phyloP scores from a whole-genome alignment of 345 rosid species.

The Eucalyptus sp. region DNA sequence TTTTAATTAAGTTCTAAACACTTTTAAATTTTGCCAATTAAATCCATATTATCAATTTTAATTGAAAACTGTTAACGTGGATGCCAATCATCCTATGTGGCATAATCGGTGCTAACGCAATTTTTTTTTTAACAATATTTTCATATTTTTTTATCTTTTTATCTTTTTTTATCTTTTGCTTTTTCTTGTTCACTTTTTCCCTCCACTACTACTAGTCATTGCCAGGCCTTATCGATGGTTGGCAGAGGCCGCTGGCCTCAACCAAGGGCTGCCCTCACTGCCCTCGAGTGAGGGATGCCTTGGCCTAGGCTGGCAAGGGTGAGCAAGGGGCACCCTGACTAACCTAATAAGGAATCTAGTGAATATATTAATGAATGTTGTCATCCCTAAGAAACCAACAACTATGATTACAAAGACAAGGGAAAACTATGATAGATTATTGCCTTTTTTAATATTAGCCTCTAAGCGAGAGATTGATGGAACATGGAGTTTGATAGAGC shows the following conservation, averaged over 20 bases:
- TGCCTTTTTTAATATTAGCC: not conserved
- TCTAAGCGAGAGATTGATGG: not conserved
- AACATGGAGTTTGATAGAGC: not conserved
- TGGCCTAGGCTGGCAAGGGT: no score
- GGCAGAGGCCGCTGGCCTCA: fast-evolving
- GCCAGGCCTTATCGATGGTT: fast-evolving
- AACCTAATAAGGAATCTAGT: not conserved
- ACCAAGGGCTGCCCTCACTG: no score
- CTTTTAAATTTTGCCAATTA: no score
- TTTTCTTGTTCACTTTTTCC: fast-evolving
- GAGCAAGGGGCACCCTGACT: fast-evolving
- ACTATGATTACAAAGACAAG: not conserved
- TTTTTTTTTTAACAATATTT: no score
- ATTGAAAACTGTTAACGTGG: fast-evolving
- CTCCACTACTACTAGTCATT: not conserved
- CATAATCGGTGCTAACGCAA: fast-evolving
- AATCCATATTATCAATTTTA: not conserved
- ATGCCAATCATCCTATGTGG: fast-evolving
- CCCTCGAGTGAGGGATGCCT: fast-evolving
- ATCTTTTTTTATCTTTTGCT: fast-evolving
- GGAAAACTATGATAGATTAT: not conserved
- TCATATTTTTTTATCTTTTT: fast-evolving
- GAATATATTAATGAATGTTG: not conserved
- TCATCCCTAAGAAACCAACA: not conserved
- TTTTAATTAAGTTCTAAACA: no score